Evolutionary conservation across 257 asterid species (phyloP).

Genomic region (Fraxinus cuspidata): DNA sequence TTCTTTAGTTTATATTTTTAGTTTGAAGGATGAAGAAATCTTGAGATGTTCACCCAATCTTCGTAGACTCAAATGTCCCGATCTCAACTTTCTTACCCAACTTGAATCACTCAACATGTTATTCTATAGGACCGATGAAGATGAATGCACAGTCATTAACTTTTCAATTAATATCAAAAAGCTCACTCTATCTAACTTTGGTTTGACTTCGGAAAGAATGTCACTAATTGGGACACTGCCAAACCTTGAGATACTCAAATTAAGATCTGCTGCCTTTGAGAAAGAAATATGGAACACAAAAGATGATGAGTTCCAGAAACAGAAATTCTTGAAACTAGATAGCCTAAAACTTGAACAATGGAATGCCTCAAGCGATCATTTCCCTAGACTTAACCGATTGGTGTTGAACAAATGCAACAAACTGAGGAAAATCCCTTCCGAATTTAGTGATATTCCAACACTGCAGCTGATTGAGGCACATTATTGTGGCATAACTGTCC

Average conservation of each 20-base stretch:
- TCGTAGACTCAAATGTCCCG: neutral
- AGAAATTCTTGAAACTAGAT: no score
- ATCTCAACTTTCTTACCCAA: neutral
- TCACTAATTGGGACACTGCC: constrained; percentile 1
- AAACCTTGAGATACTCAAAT: neutral
- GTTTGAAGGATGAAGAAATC: neutral
- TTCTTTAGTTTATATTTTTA: neutral
- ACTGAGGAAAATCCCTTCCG: constrained; percentile 7
- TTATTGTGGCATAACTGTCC: neutral
- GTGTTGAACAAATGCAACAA: constrained; percentile 9
- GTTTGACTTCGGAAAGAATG: constrained; percentile 1
- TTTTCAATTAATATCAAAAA: neutral
- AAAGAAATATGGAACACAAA: no score
- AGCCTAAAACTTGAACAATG: neutral
- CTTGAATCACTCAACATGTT: neutral
- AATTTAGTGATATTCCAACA: neutral
- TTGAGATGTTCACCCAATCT: constrained; percentile 13
- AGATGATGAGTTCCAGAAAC: no score
- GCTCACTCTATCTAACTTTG: neutral
- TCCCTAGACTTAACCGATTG: constrained; percentile 13
- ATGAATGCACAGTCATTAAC: neutral
- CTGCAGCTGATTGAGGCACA: constrained; percentile 16
- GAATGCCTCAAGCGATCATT: constrained; percentile 12
- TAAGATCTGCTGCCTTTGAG: fast-evolving
- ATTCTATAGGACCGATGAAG: fast-evolving